A percentile compares a stretch with the other conserved stretches of the same genome.
Evolutionary conservation across 2,329 filamentous ascomycete species (phyloP).

Genomic region (Verticillium klebahnii): DNA sequence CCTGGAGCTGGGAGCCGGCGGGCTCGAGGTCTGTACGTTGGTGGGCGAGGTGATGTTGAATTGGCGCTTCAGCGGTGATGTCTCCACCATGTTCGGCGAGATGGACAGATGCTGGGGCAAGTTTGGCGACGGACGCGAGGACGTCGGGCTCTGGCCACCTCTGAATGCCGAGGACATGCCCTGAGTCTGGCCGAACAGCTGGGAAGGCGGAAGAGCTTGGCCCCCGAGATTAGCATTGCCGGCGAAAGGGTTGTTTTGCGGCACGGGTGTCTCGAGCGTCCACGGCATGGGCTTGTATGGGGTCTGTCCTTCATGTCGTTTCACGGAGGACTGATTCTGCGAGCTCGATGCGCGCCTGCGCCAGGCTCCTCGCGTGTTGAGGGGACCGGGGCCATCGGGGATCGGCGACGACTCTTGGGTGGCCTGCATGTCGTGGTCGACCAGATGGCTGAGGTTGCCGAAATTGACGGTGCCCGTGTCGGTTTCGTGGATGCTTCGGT

Average conservation of each 20-base stretch:
- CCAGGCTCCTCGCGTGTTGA: constrained; percentile 34
- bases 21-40: constrained; percentile 35
- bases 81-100: constrained; percentile 39
- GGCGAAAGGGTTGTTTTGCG: constrained; percentile 44
- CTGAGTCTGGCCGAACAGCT: constrained; percentile 53
- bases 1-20: constrained; percentile 16
- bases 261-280: constrained; percentile 44
- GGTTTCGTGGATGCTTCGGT: constrained; percentile 35
- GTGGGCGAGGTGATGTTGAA: constrained; percentile 42
- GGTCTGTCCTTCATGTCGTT: constrained; percentile 15
- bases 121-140: constrained; percentile 46
- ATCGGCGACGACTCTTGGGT: constrained; percentile 31
- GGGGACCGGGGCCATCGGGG: constrained; percentile 24
- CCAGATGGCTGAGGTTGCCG: constrained; percentile 28
- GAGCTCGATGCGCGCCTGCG: constrained; percentile 28
- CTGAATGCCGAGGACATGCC: constrained; percentile 44
- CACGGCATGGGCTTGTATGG: constrained; percentile 20
- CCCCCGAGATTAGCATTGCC: constrained; percentile 25
- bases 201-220: constrained; percentile 35
- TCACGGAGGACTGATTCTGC: constrained; percentile 21
- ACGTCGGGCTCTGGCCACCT: constrained; percentile 45
- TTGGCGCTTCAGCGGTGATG: constrained; percentile 46
- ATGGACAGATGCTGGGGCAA: constrained; percentile 38
- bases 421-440: constrained; percentile 33
- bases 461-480: constrained; percentile 49